A percentile compares a stretch with the other conserved stretches of the same genome.
These are phyloP conservation scores for Globisporangium spiculum DNA, from an alignment of 352 stramenopile species.

Conservation along the genomic window DNA sequence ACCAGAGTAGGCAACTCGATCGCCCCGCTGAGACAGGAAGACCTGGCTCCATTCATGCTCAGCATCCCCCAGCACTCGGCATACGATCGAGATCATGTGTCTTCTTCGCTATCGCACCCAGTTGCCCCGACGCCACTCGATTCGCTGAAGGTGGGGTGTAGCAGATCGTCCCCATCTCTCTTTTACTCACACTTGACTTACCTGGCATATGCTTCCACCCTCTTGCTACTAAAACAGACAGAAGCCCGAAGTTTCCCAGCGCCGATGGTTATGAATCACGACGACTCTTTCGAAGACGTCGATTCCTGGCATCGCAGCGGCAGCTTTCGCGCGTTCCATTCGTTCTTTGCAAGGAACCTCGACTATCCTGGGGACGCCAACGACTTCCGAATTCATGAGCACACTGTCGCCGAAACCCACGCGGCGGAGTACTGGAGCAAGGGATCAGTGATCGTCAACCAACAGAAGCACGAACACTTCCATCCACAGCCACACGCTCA, in stretches of 20 bases:
- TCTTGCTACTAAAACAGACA: background rate
- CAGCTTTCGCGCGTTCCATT: conserved; percentile 43
- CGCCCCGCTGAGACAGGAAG: background rate
- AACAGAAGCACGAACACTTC: background rate
- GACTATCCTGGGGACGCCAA: background rate
- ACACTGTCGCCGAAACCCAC: background rate
- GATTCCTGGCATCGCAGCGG: conserved; percentile 25
- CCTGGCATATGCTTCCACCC: background rate
- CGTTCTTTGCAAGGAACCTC: conserved; percentile 38
- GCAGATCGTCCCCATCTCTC: background rate
- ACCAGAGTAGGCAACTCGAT: conserved; percentile 7
- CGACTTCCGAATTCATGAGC: background rate
- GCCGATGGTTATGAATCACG: conserved; percentile 18
- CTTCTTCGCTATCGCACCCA: background rate
- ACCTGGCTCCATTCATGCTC: conserved; percentile 15
- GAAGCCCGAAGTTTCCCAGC: conserved; percentile 8
- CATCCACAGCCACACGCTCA: background rate
- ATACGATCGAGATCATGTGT: background rate
- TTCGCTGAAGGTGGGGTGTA: conserved; percentile 1
- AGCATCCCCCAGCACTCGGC: background rate
- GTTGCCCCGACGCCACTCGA: background rate
- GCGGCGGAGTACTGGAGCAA: background rate
- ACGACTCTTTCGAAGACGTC: conserved; percentile 19
- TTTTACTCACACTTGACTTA: background rate
- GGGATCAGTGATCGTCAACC: background rate